Conservation (phyloP, 805 yeast genomes). For the Candida pini region DNA sequence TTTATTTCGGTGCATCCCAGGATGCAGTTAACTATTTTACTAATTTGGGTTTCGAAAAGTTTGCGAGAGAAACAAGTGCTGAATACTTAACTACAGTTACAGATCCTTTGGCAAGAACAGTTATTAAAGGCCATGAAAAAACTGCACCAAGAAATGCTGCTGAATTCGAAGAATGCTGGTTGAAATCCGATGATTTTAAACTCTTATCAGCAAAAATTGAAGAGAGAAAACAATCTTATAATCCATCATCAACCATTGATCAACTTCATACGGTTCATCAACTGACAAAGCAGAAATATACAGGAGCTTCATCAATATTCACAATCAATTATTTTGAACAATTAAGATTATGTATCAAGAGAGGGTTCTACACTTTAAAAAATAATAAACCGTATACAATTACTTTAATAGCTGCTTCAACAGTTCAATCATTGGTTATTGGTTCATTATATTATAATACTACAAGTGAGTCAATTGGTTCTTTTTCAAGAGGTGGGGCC, state of each 20-base stretch:
- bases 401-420: conserved; percentile 48
- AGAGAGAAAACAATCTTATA: too few species aligned
- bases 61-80: conserved; percentile 63
- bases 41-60: conserved; percentile 62
- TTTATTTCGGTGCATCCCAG: conserved; percentile 51
- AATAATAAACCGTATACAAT: conserved; percentile 57
- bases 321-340: conserved; percentile 43
- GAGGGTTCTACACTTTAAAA: conserved; percentile 54
- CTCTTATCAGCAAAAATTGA: too few species aligned
- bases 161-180: conserved; percentile 58
- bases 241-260: too few species aligned
- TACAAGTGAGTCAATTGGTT: conserved; percentile 45
- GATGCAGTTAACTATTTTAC: conserved; percentile 50
- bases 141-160: conserved; percentile 50
- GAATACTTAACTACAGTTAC: conserved; percentile 66
- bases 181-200: conserved; percentile 52
- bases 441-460: conserved; percentile 57
- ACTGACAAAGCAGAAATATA: too few species aligned
- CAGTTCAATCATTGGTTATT: conserved; percentile 52
- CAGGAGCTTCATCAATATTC: too few species aligned
- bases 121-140: conserved; percentile 46
- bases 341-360: conserved; percentile 43
- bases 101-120: conserved; percentile 53
- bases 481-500: conserved; percentile 57
- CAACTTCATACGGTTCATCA: too few species aligned